Conservation (phyloP, 2,329 filamentous ascomycete species). For the Fusarium concolor region DNA sequence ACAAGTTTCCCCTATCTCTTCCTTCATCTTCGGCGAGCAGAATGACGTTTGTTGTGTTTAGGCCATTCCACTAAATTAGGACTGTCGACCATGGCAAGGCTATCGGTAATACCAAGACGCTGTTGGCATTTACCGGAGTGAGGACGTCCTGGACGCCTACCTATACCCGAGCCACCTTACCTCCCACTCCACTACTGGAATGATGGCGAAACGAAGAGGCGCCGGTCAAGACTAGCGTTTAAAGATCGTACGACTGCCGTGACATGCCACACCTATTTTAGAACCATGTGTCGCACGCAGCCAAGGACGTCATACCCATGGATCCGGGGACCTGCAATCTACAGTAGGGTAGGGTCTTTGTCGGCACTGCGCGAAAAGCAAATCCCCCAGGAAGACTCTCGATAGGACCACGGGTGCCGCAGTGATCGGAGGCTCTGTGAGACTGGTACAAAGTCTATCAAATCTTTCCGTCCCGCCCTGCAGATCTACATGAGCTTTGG, state of each 20-base stretch:
- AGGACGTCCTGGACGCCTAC: conserved; percentile 17
- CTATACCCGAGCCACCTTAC: conserved; percentile 26
- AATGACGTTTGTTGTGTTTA: neutral
- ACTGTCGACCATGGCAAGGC: conserved; percentile 11
- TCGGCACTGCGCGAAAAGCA: conserved; percentile 48
- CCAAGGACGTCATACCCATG: conserved; percentile 47
- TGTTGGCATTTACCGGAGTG: conserved; percentile 16
- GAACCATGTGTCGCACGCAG: conserved; percentile 44
- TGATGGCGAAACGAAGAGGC: conserved; percentile 42
- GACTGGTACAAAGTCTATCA: conserved; percentile 37
- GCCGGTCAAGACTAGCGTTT: conserved; percentile 40
- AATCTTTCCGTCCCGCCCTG: conserved; percentile 33
- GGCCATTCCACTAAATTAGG: neutral
- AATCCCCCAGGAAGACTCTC: conserved; percentile 33
- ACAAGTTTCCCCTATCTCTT: conserved; percentile 21
- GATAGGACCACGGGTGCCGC: conserved; percentile 21
- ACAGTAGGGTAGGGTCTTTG: conserved; percentile 25
- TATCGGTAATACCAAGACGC: conserved; percentile 20
- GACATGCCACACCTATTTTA: conserved; percentile 41
- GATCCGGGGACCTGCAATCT: conserved; percentile 42
- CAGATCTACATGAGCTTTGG: conserved; percentile 43
- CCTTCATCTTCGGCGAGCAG: conserved; percentile 17
- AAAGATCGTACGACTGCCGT: conserved; percentile 48
- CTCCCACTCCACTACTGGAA: conserved; percentile 26
- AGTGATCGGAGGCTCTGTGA: conserved; percentile 27